Evolutionary conservation across 208 protist species (phyloP).

Genomic region (Sergeia podlipaevii): DNA sequence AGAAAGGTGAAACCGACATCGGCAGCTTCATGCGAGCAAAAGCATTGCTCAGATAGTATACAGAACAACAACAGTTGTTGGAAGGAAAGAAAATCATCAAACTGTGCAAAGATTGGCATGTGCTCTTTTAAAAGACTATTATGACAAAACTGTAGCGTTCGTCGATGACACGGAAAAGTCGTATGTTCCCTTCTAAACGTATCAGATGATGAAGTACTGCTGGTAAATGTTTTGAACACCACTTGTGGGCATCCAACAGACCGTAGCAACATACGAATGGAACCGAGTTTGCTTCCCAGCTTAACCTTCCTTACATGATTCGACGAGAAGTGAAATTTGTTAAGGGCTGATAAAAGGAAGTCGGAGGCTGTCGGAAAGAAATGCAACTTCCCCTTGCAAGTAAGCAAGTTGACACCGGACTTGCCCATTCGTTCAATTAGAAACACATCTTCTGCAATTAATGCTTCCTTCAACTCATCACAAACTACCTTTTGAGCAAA

Average conservation of each 20-base stretch:
- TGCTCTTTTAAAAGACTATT: no score
- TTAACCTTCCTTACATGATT: background rate
- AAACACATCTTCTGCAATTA: background rate
- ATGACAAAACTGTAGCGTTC: no score
- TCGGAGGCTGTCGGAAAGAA: background rate
- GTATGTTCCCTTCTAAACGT: background rate
- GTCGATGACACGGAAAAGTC: background rate
- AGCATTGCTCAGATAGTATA: no score
- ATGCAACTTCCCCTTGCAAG: background rate
- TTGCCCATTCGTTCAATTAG: slow-evolving; percentile 12
- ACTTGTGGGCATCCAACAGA: no score
- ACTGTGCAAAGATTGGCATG: no score
- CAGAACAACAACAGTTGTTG: no score
- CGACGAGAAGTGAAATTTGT: background rate
- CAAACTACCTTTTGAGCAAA: slow-evolving; percentile 6
- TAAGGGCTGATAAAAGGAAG: background rate
- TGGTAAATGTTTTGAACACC: background rate
- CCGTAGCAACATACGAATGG: no score
- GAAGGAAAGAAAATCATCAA: no score
- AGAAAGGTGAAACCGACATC: no score
- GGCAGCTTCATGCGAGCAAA: no score
- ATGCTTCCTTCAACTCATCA: slow-evolving; percentile 8
- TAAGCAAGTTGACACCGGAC: background rate
- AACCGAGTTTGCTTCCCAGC: background rate
- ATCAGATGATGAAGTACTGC: background rate